phyloP scores from a whole-genome alignment of 345 rosid genomes.

The Durio zibethinus region DNA sequence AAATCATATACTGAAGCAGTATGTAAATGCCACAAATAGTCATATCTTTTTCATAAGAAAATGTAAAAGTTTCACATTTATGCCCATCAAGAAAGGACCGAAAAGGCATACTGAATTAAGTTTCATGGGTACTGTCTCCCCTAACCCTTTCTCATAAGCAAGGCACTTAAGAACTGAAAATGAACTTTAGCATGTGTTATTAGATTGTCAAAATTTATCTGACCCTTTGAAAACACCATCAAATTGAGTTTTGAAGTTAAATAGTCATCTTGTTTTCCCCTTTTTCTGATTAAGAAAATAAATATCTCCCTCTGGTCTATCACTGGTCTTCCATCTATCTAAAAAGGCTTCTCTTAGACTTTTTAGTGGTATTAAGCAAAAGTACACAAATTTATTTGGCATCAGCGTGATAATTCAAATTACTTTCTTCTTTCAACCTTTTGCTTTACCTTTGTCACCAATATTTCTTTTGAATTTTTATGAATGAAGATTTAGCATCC shows the following conservation, averaged over 20 bases:
- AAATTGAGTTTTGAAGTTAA: not conserved
- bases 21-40: not conserved
- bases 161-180: not conserved
- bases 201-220: not conserved
- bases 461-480: not conserved
- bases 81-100: not conserved
- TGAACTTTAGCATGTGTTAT: not conserved
- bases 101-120: not conserved
- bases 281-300: not conserved
- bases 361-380: not conserved
- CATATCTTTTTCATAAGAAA: not conserved
- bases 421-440: not conserved
- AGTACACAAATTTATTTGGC: not conserved
- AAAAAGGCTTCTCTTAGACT: not conserved
- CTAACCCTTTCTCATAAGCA: not conserved
- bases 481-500: not conserved
- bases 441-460: not conserved
- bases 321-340: not conserved
- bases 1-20: not conserved
- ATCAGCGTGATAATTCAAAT: not conserved
- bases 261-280: not conserved
- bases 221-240: not conserved
- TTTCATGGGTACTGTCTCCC: not conserved
- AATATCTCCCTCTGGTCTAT: not conserved
- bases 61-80: not conserved